Evolutionary conservation across 345 rosid genomes (phyloP).

Genomic region (Ailanthus altissimus): DNA sequence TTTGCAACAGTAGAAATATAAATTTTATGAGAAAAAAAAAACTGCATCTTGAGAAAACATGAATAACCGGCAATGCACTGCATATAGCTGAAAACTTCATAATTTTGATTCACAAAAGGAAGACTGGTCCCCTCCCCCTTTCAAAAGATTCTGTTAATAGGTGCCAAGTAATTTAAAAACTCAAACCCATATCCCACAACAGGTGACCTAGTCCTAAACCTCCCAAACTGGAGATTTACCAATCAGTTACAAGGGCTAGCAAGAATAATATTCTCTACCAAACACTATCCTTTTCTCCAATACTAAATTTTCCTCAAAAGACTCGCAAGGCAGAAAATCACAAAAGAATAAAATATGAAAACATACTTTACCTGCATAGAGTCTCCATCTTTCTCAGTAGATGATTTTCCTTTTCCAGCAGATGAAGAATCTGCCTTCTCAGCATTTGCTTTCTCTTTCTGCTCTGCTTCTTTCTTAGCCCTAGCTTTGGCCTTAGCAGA

Average conservation of each 20-base stretch:
- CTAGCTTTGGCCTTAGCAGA: constrained; percentile 94
- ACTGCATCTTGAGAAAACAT: neutral
- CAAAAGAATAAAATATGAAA: neutral
- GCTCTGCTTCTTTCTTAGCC: constrained; percentile 99
- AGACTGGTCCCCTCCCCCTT: neutral
- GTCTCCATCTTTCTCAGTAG: constrained; percentile 80
- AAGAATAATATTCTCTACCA: neutral
- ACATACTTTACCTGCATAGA: constrained; percentile 78
- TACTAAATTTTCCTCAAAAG: neutral
- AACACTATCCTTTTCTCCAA: neutral
- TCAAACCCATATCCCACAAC: neutral
- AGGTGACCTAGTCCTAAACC: neutral
- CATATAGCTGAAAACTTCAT: neutral
- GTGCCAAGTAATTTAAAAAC: neutral
- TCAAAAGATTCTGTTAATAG: neutral
- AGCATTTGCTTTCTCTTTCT: constrained; percentile 56
- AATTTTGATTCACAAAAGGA: neutral
- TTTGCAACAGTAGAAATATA: neutral
- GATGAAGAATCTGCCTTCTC: constrained; percentile 55
- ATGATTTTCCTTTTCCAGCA: constrained; percentile 72
- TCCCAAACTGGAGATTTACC: neutral
- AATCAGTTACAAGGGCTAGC: neutral
- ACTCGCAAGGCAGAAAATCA: neutral
- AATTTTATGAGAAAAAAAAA: neutral
- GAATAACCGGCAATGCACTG: neutral